Conservation (phyloP, 768 basidiomycete genomes). For the Heimioporus sp. region DNA sequence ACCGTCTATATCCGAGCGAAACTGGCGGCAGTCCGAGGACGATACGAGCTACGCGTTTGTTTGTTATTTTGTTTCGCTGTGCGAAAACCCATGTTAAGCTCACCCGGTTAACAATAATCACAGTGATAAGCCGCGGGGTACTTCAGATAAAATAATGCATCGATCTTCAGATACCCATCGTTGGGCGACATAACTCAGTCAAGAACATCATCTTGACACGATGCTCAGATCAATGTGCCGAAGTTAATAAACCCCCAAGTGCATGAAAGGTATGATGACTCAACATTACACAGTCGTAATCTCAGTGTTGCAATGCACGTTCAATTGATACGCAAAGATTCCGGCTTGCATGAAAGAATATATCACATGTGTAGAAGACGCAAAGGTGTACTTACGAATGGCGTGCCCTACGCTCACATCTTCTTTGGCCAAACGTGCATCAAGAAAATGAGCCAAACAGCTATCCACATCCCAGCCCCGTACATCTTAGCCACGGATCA, state of each 20-base stretch:
- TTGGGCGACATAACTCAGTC: neutral
- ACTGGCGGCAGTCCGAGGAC: too few relatives aligned
- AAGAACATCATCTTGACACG: neutral
- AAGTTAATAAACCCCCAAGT: constrained; percentile 18
- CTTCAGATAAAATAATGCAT: too few relatives aligned
- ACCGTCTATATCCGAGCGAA: too few relatives aligned
- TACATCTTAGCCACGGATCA: constrained; percentile 40
- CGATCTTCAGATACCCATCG: too few relatives aligned
- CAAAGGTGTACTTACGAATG: constrained; percentile 58
- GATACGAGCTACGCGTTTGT: too few relatives aligned
- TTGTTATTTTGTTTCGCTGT: too few relatives aligned
- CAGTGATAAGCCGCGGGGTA: too few relatives aligned
- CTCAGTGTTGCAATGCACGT: neutral
- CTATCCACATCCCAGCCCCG: constrained; percentile 28
- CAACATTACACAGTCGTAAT: constrained; percentile 13
- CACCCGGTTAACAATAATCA: too few relatives aligned
- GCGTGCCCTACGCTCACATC: constrained; percentile 21
- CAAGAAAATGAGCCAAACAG: constrained; percentile 19
- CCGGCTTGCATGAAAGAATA: constrained; percentile 20
- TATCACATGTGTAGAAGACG: constrained; percentile 43
- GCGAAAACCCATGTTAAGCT: too few relatives aligned
- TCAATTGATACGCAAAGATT: neutral
- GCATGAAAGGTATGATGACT: constrained; percentile 20
- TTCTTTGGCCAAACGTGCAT: constrained; percentile 16
- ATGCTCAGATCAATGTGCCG: constrained; percentile 23